These are phyloP conservation scores for Trichoderma sp. DNA, from an alignment of 2,329 filamentous ascomycete genomes.

Conservation along the genomic window DNA sequence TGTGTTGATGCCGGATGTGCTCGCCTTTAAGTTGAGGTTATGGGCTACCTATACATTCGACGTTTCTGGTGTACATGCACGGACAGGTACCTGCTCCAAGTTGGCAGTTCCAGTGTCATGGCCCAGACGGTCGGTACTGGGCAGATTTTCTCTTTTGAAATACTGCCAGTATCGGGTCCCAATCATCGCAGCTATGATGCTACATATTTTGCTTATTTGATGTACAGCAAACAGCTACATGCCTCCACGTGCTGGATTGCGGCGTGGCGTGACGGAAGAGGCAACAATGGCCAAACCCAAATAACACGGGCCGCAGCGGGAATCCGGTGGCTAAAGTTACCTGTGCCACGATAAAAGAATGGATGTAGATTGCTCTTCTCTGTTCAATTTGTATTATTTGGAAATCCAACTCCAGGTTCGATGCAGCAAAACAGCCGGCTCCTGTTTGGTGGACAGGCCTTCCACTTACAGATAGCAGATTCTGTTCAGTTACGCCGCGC, in stretches of 20 bases:
- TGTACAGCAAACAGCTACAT: not conserved
- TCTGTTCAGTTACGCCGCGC: not conserved
- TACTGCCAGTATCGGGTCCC: not conserved
- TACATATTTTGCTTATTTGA: not conserved
- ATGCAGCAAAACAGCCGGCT: not conserved
- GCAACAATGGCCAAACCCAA: constrained; percentile 2
- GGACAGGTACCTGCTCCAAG: not conserved
- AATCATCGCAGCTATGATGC: too few relatives aligned
- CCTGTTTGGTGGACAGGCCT: not conserved
- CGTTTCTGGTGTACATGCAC: not conserved
- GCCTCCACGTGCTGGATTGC: not conserved
- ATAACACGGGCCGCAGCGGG: constrained; percentile 25
- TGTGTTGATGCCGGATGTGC: not conserved
- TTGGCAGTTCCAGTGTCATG: not conserved
- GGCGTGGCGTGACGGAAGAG: constrained; percentile 15
- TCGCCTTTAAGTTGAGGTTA: not conserved
- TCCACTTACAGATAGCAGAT: not conserved
- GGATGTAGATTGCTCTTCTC: not conserved
- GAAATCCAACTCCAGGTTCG: not conserved
- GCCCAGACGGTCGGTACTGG: constrained; percentile 1
- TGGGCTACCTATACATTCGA: too few relatives aligned
- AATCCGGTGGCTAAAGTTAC: not conserved
- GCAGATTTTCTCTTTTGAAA: not conserved
- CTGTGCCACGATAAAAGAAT: not conserved
- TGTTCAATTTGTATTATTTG: not conserved